These are phyloP conservation scores for Termitomyces titanicus DNA, from an alignment of 768 basidiomycete genomes.

Conservation along the genomic window DNA sequence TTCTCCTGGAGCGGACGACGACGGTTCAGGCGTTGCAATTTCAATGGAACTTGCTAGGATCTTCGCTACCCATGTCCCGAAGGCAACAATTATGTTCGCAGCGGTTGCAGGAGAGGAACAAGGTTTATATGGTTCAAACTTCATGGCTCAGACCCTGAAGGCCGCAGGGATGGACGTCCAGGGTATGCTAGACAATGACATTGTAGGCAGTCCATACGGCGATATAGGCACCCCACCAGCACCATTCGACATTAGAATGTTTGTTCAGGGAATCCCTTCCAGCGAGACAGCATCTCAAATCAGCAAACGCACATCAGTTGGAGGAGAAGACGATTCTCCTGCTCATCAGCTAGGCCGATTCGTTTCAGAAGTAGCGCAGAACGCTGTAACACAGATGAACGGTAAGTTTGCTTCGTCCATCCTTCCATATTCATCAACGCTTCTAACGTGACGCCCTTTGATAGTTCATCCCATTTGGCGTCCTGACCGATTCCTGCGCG, in stretches of 20 bases:
- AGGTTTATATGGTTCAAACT: slow-evolving; percentile 43
- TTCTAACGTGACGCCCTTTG: too few species aligned
- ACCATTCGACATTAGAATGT: slow-evolving; percentile 48
- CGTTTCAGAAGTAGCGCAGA: slow-evolving; percentile 47
- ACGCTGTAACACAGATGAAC: slow-evolving; percentile 44
- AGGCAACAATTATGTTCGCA: slow-evolving; percentile 50
- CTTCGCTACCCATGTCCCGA: slow-evolving; percentile 42
- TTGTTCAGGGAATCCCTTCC: slow-evolving; percentile 46
- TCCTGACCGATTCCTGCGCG: slow-evolving; percentile 50
- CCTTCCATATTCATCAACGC: neutral
- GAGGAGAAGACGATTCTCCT: slow-evolving; percentile 53
- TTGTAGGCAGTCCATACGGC: slow-evolving; percentile 48
- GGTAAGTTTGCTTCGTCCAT: slow-evolving; percentile 27
- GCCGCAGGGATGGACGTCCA: slow-evolving; percentile 45
- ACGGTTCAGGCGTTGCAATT: slow-evolving; percentile 52
- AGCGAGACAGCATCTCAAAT: slow-evolving; percentile 36
- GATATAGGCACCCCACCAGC: slow-evolving; percentile 41
- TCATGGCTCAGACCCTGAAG: slow-evolving; percentile 41
- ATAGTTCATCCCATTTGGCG: slow-evolving; percentile 51
- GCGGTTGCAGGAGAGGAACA: slow-evolving; percentile 54
- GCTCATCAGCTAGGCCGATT: slow-evolving; percentile 50
- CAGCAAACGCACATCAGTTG: slow-evolving; percentile 32
- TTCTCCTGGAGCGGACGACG: slow-evolving; percentile 51
- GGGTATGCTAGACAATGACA: slow-evolving; percentile 57
- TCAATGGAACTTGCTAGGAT: slow-evolving; percentile 50